phyloP scores from a whole-genome alignment of 805 yeast genomes.

The Candida glaebosa region DNA sequence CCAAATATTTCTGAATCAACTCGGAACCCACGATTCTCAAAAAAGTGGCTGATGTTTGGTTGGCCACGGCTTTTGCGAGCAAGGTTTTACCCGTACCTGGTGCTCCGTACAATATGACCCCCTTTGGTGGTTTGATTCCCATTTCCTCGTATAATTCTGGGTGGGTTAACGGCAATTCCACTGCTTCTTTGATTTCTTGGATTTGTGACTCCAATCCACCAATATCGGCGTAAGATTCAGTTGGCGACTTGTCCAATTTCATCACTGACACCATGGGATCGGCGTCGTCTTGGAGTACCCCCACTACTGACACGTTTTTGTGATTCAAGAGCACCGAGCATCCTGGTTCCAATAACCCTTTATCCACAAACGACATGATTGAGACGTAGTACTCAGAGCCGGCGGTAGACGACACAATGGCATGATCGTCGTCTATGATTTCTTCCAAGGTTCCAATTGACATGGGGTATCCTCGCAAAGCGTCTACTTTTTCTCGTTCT shows the following conservation, averaged over 20 bases:
- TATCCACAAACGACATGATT: constrained; percentile 93
- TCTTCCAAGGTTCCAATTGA: constrained; percentile 96
- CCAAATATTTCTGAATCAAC: constrained; percentile 91
- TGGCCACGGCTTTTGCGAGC: constrained; percentile 96
- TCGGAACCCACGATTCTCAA: constrained; percentile 96
- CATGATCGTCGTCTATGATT: constrained; percentile 97
- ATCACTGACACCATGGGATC: constrained; percentile 97
- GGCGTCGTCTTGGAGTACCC: constrained; percentile 96
- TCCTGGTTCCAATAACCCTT: constrained; percentile 93
- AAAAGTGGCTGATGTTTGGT: constrained; percentile 95
- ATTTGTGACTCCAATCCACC: constrained; percentile 96
- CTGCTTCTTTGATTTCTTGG: constrained; percentile 97
- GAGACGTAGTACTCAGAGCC: constrained; percentile 98
- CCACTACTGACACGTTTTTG: constrained; percentile 94
- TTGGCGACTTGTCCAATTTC: constrained; percentile 97
- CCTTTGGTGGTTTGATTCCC: constrained; percentile 99
- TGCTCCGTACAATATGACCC: constrained; percentile 94
- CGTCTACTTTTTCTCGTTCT: constrained; percentile 92
- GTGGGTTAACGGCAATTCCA: constrained; percentile 91
- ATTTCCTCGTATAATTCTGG: constrained; percentile 96
- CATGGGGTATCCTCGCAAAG: constrained; percentile 93
- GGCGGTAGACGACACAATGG: constrained; percentile 91
- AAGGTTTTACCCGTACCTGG: constrained; percentile 98
- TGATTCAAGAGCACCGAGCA: constrained; percentile 94
- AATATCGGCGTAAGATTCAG: constrained; percentile 93